Evolutionary conservation across 805 yeast genomes (phyloP).

Genomic region (Debaryomyces maramus): DNA sequence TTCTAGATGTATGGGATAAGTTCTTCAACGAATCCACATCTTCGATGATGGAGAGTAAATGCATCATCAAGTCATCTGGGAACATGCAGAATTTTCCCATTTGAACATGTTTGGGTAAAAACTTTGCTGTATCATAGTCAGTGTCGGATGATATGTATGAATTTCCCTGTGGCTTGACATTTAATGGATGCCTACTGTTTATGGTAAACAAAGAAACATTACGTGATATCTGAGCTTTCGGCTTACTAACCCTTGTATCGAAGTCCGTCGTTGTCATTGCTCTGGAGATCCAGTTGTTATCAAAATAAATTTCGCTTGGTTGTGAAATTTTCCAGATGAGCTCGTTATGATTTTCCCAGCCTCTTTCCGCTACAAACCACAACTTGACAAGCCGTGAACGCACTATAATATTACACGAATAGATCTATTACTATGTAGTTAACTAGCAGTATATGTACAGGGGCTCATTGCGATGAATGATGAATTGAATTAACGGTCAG

Average conservation of each 20-base stretch:
- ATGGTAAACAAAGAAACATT: conserved; percentile 18
- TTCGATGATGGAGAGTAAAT: conserved; percentile 50
- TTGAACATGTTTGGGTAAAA: conserved; percentile 20
- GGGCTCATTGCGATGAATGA: background rate
- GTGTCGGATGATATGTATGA: conserved; percentile 38
- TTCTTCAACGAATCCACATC: conserved; percentile 48
- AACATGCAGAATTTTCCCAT: conserved; percentile 56
- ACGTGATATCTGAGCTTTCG: background rate
- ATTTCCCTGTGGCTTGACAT: conserved; percentile 77
- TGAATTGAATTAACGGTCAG: no score
- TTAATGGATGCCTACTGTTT: conserved; percentile 62
- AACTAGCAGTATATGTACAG: background rate
- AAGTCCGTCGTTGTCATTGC: background rate
- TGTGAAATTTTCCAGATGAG: conserved; percentile 1
- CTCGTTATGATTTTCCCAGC: no score
- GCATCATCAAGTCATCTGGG: conserved; percentile 64
- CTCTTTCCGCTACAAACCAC: no score
- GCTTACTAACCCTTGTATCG: background rate
- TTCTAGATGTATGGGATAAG: conserved; percentile 60
- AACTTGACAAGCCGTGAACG: no score
- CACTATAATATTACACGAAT: background rate
- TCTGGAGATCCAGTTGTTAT: background rate
- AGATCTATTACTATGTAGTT: background rate
- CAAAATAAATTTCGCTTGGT: background rate
- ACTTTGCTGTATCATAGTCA: conserved; percentile 8